Conservation (phyloP, 768 basidiomycete genomes). For the Cystobasidium onofrii region DNA sequence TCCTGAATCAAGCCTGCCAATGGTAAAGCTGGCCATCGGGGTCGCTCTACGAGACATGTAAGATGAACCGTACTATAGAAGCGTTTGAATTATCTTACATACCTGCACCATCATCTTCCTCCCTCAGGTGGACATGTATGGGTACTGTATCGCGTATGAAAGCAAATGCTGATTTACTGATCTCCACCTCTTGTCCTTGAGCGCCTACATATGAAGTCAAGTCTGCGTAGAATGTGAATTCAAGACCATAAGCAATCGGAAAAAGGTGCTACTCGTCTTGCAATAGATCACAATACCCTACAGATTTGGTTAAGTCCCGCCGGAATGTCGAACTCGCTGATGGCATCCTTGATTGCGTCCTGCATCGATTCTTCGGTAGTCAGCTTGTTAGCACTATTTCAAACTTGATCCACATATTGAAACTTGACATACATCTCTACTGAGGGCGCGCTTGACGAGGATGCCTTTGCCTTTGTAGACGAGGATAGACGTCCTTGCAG, state of each 20-base stretch:
- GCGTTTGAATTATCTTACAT: neutral
- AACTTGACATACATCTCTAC: neutral
- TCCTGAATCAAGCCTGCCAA: neutral
- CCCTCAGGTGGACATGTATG: slow-evolving; percentile 23
- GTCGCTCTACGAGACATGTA: neutral
- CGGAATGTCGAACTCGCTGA: slow-evolving; percentile 14
- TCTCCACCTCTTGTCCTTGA: slow-evolving; percentile 17
- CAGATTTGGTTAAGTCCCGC: neutral
- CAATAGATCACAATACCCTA: neutral
- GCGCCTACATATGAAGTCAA: slow-evolving; percentile 14
- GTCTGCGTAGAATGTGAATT: too few relatives aligned
- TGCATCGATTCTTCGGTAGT: neutral
- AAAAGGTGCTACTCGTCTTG: too few relatives aligned
- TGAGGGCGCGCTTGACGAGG: neutral
- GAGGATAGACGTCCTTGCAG: neutral
- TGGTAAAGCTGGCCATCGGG: slow-evolving; percentile 19
- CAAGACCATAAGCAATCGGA: too few relatives aligned
- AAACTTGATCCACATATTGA: neutral
- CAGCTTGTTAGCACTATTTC: neutral
- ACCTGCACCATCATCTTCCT: slow-evolving; percentile 20
- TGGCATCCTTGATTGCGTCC: slow-evolving; percentile 9
- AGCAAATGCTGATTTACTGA: slow-evolving; percentile 19
- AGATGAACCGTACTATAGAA: too few relatives aligned
- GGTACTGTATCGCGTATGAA: slow-evolving; percentile 23
- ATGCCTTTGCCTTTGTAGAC: slow-evolving; percentile 20